Conservation (phyloP, 2,329 filamentous ascomycete genomes). For the Exophiala calicioides region DNA sequence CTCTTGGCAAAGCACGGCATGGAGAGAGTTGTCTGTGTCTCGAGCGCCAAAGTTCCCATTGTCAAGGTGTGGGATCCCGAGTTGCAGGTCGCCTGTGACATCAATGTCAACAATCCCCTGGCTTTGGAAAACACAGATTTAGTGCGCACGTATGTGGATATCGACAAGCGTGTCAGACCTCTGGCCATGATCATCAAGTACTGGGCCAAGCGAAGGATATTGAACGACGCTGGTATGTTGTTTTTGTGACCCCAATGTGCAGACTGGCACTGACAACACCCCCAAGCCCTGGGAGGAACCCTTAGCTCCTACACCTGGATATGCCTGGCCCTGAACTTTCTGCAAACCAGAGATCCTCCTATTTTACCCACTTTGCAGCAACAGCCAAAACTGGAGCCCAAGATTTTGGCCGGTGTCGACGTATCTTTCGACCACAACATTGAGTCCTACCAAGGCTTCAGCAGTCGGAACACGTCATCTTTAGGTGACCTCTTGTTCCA, state of each 20-base stretch:
- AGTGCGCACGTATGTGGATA: slow-evolving; percentile 95
- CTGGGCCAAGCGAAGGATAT: slow-evolving; percentile 88
- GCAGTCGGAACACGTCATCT: slow-evolving; percentile 76
- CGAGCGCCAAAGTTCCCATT: slow-evolving; percentile 93
- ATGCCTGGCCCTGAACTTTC: slow-evolving; percentile 94
- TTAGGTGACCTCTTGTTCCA: slow-evolving; percentile 86
- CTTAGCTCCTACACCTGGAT: slow-evolving; percentile 99
- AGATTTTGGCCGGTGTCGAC: slow-evolving; percentile 64
- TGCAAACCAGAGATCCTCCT: slow-evolving; percentile 82
- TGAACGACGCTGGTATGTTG: slow-evolving; percentile 89
- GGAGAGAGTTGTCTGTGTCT: slow-evolving; percentile 93
- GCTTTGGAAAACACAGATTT: slow-evolving; percentile 96
- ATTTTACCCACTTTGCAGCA: slow-evolving; percentile 85
- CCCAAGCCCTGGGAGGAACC: slow-evolving; percentile 80
- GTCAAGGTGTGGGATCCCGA: slow-evolving; percentile 99
- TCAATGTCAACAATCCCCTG: slow-evolving; percentile 98
- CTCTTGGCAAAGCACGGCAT: slow-evolving; percentile 87
- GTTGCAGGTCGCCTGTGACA: slow-evolving; percentile 83
- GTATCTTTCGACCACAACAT: slow-evolving; percentile 87
- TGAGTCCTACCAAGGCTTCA: slow-evolving; percentile 70
- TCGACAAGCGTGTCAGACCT: slow-evolving; percentile 85
- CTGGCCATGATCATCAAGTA: slow-evolving; percentile 97
- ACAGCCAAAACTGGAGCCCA: slow-evolving; percentile 62
- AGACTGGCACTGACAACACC: slow-evolving; percentile 29
- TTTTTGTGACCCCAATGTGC: slow-evolving; percentile 19